Conservation (phyloP, 2,329 filamentous ascomycete genomes). For the Geosmithia morbida region DNA sequence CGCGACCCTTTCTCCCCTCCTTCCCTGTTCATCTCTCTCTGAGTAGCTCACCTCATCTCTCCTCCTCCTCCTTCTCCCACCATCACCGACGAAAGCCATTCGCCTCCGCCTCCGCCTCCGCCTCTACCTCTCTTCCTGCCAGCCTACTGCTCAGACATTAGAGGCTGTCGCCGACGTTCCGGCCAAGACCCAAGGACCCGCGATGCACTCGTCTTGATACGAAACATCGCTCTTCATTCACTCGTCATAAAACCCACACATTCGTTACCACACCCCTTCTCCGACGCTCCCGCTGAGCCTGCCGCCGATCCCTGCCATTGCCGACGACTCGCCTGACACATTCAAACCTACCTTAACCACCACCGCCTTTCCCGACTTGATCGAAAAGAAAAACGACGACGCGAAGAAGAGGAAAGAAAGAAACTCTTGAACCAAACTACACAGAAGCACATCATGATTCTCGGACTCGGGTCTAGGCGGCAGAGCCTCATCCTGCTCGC, state of each 20-base stretch:
- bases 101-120: too few species aligned
- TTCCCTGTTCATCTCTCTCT: neutral
- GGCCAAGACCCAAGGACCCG: neutral
- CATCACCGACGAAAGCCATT: neutral
- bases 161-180: neutral
- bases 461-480: conserved; percentile 1
- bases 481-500: conserved; percentile 1
- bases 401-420: neutral
- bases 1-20: neutral
- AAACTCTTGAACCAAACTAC: neutral
- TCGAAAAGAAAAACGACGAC: neutral
- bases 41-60: neutral
- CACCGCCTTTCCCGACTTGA: neutral
- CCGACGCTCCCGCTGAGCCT: neutral
- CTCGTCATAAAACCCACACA: neutral
- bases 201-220: neutral
- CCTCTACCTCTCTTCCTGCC: neutral
- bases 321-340: neutral
- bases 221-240: neutral
- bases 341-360: too few species aligned
- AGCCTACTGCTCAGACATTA: neutral
- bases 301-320: neutral
- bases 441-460: neutral
- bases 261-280: neutral
- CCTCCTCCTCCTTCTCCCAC: neutral